Evolutionary conservation across 495 filamentous ascomycete species (phyloP).

Genomic region (Chaetomium fimeti): DNA sequence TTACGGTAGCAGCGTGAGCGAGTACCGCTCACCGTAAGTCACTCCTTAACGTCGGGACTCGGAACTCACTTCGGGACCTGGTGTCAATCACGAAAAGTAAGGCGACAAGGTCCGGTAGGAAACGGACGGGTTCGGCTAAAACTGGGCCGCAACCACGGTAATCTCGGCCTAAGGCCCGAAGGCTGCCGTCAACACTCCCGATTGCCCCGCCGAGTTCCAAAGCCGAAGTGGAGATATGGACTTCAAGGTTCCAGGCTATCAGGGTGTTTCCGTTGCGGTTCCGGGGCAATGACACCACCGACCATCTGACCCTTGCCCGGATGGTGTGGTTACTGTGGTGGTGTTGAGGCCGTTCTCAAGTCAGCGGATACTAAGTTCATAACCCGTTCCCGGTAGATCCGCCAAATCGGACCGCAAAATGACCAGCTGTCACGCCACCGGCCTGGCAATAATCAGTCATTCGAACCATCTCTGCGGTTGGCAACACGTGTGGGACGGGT

Average conservation of each 20-base stretch:
- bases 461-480: constrained; percentile 10
- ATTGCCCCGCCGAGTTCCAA: constrained; percentile 18
- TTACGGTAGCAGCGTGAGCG: background rate
- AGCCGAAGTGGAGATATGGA: background rate
- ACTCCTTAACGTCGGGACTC: constrained; percentile 21
- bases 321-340: no score
- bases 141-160: constrained; percentile 22
- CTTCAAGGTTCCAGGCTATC: background rate
- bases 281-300: background rate
- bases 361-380: background rate
- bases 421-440: constrained; percentile 5
- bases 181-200: background rate
- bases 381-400: constrained; percentile 1
- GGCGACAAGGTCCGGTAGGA: constrained; percentile 22
- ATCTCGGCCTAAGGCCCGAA: constrained; percentile 19
- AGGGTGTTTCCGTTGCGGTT: background rate
- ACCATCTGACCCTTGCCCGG: no score
- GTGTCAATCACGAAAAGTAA: constrained; percentile 23
- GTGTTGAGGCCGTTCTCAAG: background rate
- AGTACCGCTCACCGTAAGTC: background rate
- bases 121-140: constrained; percentile 26
- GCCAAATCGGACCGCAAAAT: constrained; percentile 4
- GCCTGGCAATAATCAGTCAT: constrained; percentile 1
- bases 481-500: constrained; percentile 18
- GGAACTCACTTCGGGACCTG: constrained; percentile 4